phyloP scores from a whole-genome alignment of 2,329 filamentous ascomycete genomes.

The Zymoseptoria pseudotritici region DNA sequence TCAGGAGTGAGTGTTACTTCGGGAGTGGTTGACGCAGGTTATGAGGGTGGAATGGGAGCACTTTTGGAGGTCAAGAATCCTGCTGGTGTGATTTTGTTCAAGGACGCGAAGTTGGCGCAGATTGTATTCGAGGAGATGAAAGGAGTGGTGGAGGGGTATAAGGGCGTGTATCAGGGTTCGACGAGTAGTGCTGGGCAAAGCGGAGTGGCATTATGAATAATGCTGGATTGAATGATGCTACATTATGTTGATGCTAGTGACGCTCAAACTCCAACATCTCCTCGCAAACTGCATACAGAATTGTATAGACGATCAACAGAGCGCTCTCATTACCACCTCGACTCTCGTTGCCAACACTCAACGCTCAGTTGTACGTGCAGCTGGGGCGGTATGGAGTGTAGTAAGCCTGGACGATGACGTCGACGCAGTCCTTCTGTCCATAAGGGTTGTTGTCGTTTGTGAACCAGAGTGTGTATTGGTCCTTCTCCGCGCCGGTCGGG shows the following conservation, averaged over 20 bases:
- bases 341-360: not conserved
- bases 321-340: not conserved
- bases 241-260: not conserved
- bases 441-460: not conserved
- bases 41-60: constrained; percentile 35
- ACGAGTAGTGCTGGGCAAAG: not conserved
- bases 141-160: constrained; percentile 31
- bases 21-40: constrained; percentile 37
- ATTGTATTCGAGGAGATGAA: constrained; percentile 35
- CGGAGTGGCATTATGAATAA: not conserved
- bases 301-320: not conserved
- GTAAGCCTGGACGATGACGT: not conserved
- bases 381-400: not conserved
- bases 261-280: not conserved
- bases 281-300: not conserved
- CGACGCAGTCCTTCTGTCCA: not conserved
- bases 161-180: constrained; percentile 31
- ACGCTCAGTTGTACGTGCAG: not conserved
- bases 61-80: constrained; percentile 28
- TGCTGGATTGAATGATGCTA: not conserved
- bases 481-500: not conserved
- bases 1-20: constrained; percentile 33
- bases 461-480: not conserved
- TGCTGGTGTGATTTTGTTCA: constrained; percentile 29
- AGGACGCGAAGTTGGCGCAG: constrained; percentile 34